phyloP scores from a whole-genome alignment of 192 early-diverging fungal genomes.

The Coemansia brasiliensis region DNA sequence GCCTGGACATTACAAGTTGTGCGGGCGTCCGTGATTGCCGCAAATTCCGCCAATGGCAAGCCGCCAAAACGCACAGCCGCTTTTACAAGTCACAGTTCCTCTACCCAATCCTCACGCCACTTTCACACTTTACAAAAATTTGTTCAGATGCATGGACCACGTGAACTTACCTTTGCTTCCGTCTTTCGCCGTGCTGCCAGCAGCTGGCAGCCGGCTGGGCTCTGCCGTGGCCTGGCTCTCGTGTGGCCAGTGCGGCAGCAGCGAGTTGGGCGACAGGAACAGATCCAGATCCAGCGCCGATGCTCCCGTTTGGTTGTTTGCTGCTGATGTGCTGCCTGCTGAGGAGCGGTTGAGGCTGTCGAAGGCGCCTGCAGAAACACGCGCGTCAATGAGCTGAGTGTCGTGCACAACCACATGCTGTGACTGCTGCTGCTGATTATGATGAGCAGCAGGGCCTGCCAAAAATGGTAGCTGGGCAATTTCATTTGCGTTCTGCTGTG shows the following conservation, averaged over 20 bases:
- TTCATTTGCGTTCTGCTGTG: conserved; percentile 6
- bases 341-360: no score
- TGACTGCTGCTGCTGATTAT: conserved; percentile 16
- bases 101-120: conserved; percentile 3
- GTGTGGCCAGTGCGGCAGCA: conserved; percentile 47
- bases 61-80: no score
- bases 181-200: conserved; percentile 1
- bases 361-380: conserved; percentile 24
- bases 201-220: not conserved
- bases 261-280: conserved; percentile 37
- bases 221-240: conserved; percentile 10
- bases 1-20: no score
- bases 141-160: not conserved
- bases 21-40: conserved; percentile 17
- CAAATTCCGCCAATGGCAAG: conserved; percentile 21
- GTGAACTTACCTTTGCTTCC: conserved; percentile 14
- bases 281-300: conserved; percentile 14
- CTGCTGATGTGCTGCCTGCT: not conserved
- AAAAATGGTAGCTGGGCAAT: conserved; percentile 18
- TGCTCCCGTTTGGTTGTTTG: not conserved
- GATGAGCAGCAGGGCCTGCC: conserved; percentile 4
- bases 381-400: conserved; percentile 53
- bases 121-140: not conserved
- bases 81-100: no score
- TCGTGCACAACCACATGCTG: conserved; percentile 20